phyloP scores from a whole-genome alignment of 2,329 filamentous ascomycete species.

The Esteya vermicola region DNA sequence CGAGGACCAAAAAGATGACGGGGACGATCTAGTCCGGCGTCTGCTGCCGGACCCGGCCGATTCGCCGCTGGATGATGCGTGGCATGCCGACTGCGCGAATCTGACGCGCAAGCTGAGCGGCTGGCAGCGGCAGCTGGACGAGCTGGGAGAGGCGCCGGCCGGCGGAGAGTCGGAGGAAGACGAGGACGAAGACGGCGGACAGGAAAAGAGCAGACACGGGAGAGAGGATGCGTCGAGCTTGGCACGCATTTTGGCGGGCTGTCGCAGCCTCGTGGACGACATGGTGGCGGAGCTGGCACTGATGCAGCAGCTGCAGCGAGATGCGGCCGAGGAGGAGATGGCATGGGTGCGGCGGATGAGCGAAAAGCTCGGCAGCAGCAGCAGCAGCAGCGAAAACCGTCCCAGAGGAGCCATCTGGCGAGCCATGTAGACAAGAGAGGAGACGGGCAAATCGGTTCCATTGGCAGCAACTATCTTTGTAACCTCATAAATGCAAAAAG shows the following conservation, averaged over 20 bases:
- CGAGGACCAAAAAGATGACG: slow-evolving; percentile 8
- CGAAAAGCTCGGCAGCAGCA: slow-evolving; percentile 16
- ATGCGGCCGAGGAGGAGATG: slow-evolving; percentile 40
- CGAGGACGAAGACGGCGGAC: neutral
- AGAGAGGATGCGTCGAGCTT: slow-evolving; percentile 32
- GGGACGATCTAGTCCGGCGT: slow-evolving; percentile 11
- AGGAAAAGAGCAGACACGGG: too few relatives aligned
- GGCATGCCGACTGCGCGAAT: slow-evolving; percentile 42
- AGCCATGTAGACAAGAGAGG: slow-evolving; percentile 13
- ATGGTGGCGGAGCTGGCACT: slow-evolving; percentile 49
- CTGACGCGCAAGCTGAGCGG: slow-evolving; percentile 38
- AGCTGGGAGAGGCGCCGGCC: neutral
- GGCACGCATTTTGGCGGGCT: slow-evolving; percentile 30
- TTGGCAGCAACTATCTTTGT: too few relatives aligned
- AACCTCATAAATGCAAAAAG: too few relatives aligned
- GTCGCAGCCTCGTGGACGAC: slow-evolving; percentile 32
- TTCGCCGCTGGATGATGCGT: slow-evolving; percentile 32
- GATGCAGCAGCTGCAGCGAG: slow-evolving; percentile 48
- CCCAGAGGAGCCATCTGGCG: slow-evolving; percentile 33
- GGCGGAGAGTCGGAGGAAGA: neutral
- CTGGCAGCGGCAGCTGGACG: slow-evolving; percentile 7
- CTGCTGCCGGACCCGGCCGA: neutral
- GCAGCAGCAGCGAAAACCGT: neutral
- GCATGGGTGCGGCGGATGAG: slow-evolving; percentile 44
- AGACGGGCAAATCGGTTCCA: neutral